Evolutionary conservation across 108 stramenopile species (phyloP).

Genomic region (Stephanodiscus minutulus): DNA sequence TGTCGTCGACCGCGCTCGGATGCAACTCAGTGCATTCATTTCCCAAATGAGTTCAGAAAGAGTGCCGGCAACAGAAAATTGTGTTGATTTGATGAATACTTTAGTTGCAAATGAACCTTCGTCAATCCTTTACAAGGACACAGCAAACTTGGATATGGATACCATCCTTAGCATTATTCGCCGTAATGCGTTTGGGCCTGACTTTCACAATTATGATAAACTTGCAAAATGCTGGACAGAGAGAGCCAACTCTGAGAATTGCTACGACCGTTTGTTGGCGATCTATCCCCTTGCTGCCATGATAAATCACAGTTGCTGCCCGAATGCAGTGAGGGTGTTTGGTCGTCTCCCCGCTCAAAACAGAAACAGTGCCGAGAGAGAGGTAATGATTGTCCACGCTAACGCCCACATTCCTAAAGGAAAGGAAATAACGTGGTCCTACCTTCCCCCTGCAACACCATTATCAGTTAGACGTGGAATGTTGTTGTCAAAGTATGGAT

Average conservation of each 20-base stretch:
- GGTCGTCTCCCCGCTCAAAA: conserved; percentile 23
- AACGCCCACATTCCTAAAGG: conserved; percentile 50
- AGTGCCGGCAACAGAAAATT: conserved; percentile 9
- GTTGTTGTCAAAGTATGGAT: conserved; percentile 57
- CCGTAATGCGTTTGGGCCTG: conserved; percentile 81
- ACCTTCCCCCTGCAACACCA: conserved; percentile 66
- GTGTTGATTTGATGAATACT: conserved; percentile 22
- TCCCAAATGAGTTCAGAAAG: conserved; percentile 48
- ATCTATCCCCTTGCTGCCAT: conserved; percentile 82
- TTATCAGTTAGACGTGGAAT: conserved; percentile 43
- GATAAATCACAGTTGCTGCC: conserved; percentile 81
- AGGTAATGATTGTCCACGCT: conserved; percentile 77
- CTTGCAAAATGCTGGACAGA: conserved; percentile 48
- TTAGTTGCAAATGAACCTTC: conserved; percentile 11
- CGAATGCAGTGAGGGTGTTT: conserved; percentile 78
- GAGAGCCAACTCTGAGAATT: conserved; percentile 12
- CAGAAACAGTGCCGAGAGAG: conserved; percentile 8
- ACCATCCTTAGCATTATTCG: conserved; percentile 58
- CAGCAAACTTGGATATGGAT: conserved; percentile 29
- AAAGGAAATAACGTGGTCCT: conserved; percentile 77
- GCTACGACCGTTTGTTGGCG: conserved; percentile 62
- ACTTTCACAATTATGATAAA: conserved; percentile 61
- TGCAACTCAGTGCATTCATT: conserved; percentile 21
- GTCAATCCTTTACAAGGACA: neutral
- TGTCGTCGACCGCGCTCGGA: neutral